Conservation (phyloP, 2,329 filamentous ascomycete genomes). For the Ramularia endophylla region DNA sequence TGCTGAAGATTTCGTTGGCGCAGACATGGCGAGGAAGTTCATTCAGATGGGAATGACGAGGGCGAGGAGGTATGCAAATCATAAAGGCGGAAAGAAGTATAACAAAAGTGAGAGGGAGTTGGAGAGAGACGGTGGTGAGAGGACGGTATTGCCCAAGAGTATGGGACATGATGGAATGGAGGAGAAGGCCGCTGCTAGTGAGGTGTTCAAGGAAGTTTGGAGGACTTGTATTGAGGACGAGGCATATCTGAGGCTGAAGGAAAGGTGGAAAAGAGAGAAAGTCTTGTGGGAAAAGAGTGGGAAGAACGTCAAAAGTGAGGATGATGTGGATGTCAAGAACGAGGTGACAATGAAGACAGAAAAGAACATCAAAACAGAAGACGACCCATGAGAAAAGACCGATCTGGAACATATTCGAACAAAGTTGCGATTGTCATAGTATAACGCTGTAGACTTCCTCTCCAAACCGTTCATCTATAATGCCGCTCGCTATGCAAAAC, state of each 20-base stretch:
- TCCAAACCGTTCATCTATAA: no score
- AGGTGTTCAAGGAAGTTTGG: slow-evolving; percentile 47
- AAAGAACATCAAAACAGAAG: slow-evolving; percentile 5
- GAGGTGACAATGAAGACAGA: slow-evolving; percentile 6
- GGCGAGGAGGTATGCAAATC: slow-evolving; percentile 34
- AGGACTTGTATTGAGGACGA: slow-evolving; percentile 40
- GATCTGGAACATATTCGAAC: no score
- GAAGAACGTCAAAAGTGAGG: slow-evolving; percentile 7
- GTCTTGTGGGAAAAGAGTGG: slow-evolving; percentile 33
- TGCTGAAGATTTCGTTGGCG: slow-evolving; percentile 54
- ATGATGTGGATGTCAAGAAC: slow-evolving; percentile 1
- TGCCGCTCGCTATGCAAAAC: no score
- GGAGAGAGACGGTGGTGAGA: slow-evolving; percentile 19
- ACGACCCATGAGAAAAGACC: neutral
- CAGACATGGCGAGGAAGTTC: slow-evolving; percentile 60
- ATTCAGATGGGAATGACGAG: slow-evolving; percentile 62
- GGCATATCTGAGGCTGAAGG: slow-evolving; percentile 42
- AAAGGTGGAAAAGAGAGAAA: slow-evolving; percentile 44
- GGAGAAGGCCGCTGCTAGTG: slow-evolving; percentile 48
- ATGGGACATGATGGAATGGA: slow-evolving; percentile 39
- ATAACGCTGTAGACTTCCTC: no score
- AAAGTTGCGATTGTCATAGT: no score
- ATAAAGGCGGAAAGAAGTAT: slow-evolving; percentile 50
- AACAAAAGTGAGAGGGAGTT: slow-evolving; percentile 32
- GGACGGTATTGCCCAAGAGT: slow-evolving; percentile 39